phyloP scores from a whole-genome alignment of 2,329 filamentous ascomycete genomes.

The Lecanicillium sp. region DNA sequence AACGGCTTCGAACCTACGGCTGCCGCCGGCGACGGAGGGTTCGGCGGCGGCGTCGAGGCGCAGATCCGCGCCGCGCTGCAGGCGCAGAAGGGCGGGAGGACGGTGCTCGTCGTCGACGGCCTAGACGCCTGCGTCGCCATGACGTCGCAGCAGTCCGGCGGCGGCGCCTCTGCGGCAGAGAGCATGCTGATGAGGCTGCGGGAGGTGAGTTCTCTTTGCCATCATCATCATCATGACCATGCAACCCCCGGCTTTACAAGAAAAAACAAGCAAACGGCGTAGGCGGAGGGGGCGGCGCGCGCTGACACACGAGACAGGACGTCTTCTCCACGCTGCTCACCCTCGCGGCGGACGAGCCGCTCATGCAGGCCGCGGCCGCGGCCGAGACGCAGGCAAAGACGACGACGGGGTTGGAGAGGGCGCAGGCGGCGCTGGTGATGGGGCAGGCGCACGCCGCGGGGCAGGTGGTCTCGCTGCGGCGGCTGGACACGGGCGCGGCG shows the following conservation, averaged over 20 bases:
- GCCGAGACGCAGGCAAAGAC: neutral
- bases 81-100: constrained; percentile 28
- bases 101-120: constrained; percentile 60
- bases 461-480: constrained; percentile 64
- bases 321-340: constrained; percentile 62
- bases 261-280: no score
- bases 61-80: constrained; percentile 35
- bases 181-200: constrained; percentile 54
- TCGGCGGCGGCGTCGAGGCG: constrained; percentile 29
- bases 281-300: no score
- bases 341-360: constrained; percentile 65
- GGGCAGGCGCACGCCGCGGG: constrained; percentile 68
- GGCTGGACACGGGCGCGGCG: constrained; percentile 82
- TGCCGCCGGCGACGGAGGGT: constrained; percentile 19
- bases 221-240: no score
- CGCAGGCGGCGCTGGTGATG: constrained; percentile 65
- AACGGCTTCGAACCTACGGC: constrained; percentile 4
- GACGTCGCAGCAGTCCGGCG: constrained; percentile 33
- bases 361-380: constrained; percentile 50
- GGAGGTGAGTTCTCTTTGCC: constrained; percentile 50
- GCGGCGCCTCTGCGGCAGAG: constrained; percentile 41
- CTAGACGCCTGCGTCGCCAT: constrained; percentile 59
- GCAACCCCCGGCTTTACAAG: no score
- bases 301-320: no score
- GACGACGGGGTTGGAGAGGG: constrained; percentile 58